Percentiles rank a stretch among this genome's conserved stretches.
Evolutionary conservation across 805 yeast species (phyloP).

Genomic region (Candida xyloterini): DNA sequence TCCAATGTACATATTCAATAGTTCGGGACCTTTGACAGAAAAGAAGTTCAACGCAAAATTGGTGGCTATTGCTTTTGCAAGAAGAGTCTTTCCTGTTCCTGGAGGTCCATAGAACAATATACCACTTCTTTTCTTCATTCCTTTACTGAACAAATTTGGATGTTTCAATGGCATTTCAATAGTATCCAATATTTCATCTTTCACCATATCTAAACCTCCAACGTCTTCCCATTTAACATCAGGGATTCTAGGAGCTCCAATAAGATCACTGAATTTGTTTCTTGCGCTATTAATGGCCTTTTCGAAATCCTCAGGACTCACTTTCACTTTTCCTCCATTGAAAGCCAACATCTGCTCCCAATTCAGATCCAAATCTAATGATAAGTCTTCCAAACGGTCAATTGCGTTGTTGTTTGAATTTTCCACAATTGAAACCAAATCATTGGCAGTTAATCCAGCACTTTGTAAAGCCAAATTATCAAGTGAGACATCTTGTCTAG

Average conservation of each 20-base stretch:
- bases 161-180: slow-evolving; percentile 93
- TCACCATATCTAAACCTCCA: slow-evolving; percentile 89
- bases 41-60: slow-evolving; percentile 91
- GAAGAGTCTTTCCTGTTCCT: slow-evolving; percentile 93
- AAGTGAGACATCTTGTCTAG: slow-evolving; percentile 51
- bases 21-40: slow-evolving; percentile 96
- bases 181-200: slow-evolving; percentile 90
- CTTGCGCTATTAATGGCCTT: slow-evolving; percentile 77
- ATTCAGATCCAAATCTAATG: slow-evolving; percentile 23
- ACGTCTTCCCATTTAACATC: slow-evolving; percentile 96
- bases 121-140: slow-evolving; percentile 92
- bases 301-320: slow-evolving; percentile 62
- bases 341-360: slow-evolving; percentile 40
- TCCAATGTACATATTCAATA: slow-evolving; percentile 96
- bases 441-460: slow-evolving; percentile 89
- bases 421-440: slow-evolving; percentile 66
- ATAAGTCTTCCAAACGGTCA: slow-evolving; percentile 41
- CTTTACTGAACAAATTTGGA: slow-evolving; percentile 84
- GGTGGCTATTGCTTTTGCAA: slow-evolving; percentile 97
- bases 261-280: slow-evolving; percentile 84
- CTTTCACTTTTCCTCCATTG: slow-evolving; percentile 51
- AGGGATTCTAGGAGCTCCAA: slow-evolving; percentile 96
- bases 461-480: slow-evolving; percentile 72
- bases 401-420: slow-evolving; percentile 59
- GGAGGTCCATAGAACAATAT: slow-evolving; percentile 97